These are phyloP conservation scores for Wickerhamomyces tratensis DNA, from an alignment of 805 yeast genomes.

Conservation along the genomic window DNA sequence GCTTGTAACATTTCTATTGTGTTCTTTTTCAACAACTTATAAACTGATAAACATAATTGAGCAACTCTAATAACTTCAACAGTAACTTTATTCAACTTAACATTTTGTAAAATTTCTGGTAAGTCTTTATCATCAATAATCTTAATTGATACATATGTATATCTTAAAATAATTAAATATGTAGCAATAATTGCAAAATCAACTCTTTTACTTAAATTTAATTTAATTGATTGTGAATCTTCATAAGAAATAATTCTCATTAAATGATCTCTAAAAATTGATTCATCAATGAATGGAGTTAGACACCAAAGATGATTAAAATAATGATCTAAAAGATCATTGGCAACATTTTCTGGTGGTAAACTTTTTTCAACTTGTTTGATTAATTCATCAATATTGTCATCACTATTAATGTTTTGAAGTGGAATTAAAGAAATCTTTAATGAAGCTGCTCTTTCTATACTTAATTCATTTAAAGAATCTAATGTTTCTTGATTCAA, in stretches of 20 bases:
- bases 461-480: too few relatives aligned
- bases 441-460: too few relatives aligned
- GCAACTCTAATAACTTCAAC: neutral
- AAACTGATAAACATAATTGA: neutral
- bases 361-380: too few relatives aligned
- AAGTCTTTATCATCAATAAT: neutral
- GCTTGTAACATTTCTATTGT: constrained; percentile 27
- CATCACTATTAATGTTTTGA: neutral
- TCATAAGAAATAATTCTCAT: neutral
- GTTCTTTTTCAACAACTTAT: constrained; percentile 14
- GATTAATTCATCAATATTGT: too few relatives aligned
- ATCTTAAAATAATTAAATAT: constrained; percentile 1
- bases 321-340: neutral
- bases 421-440: too few relatives aligned
- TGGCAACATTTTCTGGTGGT: neutral
- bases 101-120: neutral
- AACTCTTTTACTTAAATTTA: neutral
- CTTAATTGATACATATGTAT: neutral
- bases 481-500: too few relatives aligned
- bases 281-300: neutral
- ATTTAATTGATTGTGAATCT: neutral
- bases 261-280: neutral
- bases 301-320: neutral
- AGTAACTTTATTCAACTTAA: neutral
- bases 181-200: neutral